Evolutionary conservation across 352 stramenopile species (phyloP).

Genomic region (Phytophthora podocarpi): DNA sequence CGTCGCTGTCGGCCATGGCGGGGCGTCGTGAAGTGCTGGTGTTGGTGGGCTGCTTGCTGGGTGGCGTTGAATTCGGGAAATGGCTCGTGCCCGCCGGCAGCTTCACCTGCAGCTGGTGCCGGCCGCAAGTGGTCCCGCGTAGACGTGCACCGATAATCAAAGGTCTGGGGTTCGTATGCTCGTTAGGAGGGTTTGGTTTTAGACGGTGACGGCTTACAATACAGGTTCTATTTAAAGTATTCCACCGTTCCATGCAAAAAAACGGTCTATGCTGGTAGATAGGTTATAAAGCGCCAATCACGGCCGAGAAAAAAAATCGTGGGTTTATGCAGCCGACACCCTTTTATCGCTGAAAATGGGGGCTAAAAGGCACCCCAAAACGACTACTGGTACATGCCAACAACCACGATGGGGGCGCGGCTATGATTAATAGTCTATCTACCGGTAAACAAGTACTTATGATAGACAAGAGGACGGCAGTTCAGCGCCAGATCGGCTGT

Average conservation of each 20-base stretch:
- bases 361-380: no score
- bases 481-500: no score
- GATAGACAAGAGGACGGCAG: no score
- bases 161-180: background rate
- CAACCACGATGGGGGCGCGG: no score
- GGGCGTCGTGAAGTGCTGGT: background rate
- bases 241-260: background rate
- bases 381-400: no score
- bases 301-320: no score
- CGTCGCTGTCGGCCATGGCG: constrained; percentile 30
- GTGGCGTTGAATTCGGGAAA: constrained; percentile 30
- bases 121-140: background rate
- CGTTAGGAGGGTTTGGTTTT: background rate
- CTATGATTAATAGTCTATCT: no score
- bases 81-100: constrained; percentile 4
- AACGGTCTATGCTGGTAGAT: background rate
- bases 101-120: background rate
- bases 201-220: background rate
- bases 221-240: background rate
- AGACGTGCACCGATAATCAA: background rate
- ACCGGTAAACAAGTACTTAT: no score
- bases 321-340: no score
- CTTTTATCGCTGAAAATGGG: no score
- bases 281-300: no score
- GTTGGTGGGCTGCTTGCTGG: constrained; percentile 13